These are phyloP conservation scores for Chalciporus piperatoides DNA, from an alignment of 1,284 basidiomycete species.

Conservation along the genomic window DNA sequence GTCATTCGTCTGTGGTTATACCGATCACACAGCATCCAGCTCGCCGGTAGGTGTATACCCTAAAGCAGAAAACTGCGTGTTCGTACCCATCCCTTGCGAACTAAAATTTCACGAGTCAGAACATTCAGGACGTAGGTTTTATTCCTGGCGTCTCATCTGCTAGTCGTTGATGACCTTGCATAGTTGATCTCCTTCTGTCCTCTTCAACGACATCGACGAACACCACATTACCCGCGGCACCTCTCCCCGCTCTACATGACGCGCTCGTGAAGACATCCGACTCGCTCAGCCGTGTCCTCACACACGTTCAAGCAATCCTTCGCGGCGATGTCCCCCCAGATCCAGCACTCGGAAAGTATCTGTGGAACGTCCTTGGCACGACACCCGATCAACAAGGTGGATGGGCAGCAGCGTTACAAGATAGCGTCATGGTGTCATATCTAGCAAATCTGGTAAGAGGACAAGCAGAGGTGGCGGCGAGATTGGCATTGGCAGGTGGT, in stretches of 20 bases:
- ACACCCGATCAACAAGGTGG: constrained; percentile 67
- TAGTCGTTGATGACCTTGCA: constrained; percentile 10
- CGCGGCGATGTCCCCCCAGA: constrained; percentile 80
- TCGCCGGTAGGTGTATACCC: constrained; percentile 82
- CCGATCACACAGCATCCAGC: constrained; percentile 37
- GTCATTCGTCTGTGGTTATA: constrained; percentile 2
- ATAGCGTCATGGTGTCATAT: constrained; percentile 93
- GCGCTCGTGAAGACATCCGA: constrained; percentile 36
- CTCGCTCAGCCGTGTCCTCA: constrained; percentile 83
- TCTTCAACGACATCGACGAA: constrained; percentile 30
- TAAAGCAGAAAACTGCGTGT: constrained; percentile 90
- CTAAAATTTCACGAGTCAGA: constrained; percentile 81
- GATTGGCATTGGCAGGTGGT: constrained; percentile 72
- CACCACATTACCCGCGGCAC: constrained; percentile 15
- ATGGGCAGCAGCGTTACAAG: constrained; percentile 78
- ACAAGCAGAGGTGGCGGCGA: constrained; percentile 90
- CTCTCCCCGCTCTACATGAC: constrained; percentile 26
- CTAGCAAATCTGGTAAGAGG: constrained; percentile 91
- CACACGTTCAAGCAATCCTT: constrained; percentile 84
- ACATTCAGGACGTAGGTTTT: constrained; percentile 73
- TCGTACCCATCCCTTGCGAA: constrained; percentile 82
- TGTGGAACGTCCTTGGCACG: constrained; percentile 84
- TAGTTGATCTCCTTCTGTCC: constrained; percentile 75
- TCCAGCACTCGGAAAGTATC: constrained; percentile 84
- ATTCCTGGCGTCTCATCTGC: background rate